Evolutionary conservation across 1,139 yeast genomes (phyloP), one percentile per base, ranked within the genome.

Genomic region (Blastobotrys illinoisensis): DNA sequence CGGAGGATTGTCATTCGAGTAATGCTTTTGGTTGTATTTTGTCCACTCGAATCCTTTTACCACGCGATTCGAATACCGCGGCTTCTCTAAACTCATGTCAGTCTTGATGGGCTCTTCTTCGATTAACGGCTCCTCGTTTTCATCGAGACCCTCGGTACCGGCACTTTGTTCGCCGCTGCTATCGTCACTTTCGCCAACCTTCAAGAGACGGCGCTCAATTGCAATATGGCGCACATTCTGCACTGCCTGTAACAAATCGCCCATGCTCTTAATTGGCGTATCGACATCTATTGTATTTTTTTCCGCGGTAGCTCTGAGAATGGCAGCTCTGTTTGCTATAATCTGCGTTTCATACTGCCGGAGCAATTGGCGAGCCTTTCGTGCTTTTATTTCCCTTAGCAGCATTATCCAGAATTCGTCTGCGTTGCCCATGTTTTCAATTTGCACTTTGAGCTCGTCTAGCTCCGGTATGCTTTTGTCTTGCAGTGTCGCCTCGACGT

Each of bases 31-130:
- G 52, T 72, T 72, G 58, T 72, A 71, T 32, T 64, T 56, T 55
- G 67, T 72, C 75, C 75, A 72, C 36, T 71, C 73, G 52, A 65
- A 70, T 2, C 74, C 75, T 52, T 67, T 58, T 45, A 67, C 59
- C 6, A 69, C 74, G 18, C 71, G 61, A 49, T 67, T 70, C 55
- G 57, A 63, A 51, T 64, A 71, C 32, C 64, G 58, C 4, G 75
- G 75, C 49, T 69, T 67, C 16, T 56, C 50, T 20, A 50, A 56
- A 46, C n/a, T 24, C 21, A 45, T 58, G 56, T n/a, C 32, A 36
- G 32, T 46, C 40, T 44, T 48, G 23, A 28, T 49, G 9, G 52
- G 51, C 40, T 49, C 58, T 1, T 49, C 49, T 4, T 53, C 56
- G 1, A 46, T 19, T 2, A 53, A 26, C 19, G 60, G 48, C n/a